phyloP scores from a whole-genome alignment of 768 basidiomycete species.

The Termitomyces sp. region DNA sequence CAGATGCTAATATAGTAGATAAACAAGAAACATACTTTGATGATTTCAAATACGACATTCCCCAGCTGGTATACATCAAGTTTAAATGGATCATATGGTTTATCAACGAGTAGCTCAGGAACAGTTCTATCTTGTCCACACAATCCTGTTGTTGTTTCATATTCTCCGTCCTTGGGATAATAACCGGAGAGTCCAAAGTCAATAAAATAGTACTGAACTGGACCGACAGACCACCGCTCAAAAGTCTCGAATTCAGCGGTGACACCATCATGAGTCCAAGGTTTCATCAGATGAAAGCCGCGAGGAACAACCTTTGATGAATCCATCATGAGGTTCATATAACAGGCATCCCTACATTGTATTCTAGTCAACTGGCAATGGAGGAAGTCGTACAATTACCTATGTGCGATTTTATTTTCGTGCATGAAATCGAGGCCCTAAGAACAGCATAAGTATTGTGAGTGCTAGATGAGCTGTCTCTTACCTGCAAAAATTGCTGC shows the following conservation, averaged over 20 bases:
- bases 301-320: conserved; percentile 6
- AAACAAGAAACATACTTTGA: neutral
- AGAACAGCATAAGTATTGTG: neutral
- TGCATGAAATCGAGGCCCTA: conserved; percentile 21
- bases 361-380: neutral
- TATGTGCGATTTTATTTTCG: conserved; percentile 13
- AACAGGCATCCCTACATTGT: conserved; percentile 18
- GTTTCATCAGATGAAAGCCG: conserved; percentile 6
- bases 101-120: conserved; percentile 19
- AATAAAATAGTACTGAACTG: conserved; percentile 24
- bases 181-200: conserved; percentile 21
- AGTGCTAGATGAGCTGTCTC: neutral
- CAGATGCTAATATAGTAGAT: too few species aligned
- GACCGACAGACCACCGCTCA: conserved; percentile 18
- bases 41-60: conserved; percentile 4
- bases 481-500: conserved; percentile 17
- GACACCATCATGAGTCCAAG: neutral
- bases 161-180: neutral
- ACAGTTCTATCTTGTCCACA: conserved; percentile 18
- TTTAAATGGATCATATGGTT: conserved; percentile 26
- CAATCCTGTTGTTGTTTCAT: conserved; percentile 1
- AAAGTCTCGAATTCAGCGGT: neutral
- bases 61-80: conserved; percentile 27
- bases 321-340: conserved; percentile 15
- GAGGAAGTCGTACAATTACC: conserved; percentile 3